A percentile compares a stretch with the other conserved stretches of the same genome.
Conservation (phyloP, 1,139 yeast species). For the Blastobotrys ciferrii region DNA sequence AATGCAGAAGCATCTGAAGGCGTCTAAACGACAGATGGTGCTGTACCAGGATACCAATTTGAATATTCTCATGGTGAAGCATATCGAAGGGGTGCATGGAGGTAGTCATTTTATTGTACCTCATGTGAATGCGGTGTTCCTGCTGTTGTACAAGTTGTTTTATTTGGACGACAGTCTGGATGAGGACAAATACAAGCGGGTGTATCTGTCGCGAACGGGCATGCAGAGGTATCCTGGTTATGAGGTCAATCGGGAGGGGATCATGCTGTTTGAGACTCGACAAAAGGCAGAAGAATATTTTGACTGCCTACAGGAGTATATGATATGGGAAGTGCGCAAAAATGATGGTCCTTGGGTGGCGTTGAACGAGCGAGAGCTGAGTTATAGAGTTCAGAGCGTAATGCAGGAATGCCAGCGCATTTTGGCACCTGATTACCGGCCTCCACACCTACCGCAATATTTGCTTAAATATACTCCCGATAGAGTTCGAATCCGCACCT, state of each 20-base stretch:
- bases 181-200: constrained; percentile 5
- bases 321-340: constrained; percentile 16
- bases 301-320: constrained; percentile 15
- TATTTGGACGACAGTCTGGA: constrained; percentile 13
- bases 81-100: constrained; percentile 13
- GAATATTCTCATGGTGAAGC: not conserved
- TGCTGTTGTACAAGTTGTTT: constrained; percentile 14
- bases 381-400: not conserved
- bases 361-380: not conserved
- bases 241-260: constrained; percentile 8
- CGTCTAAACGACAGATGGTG: constrained; percentile 5
- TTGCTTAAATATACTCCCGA: not conserved
- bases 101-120: constrained; percentile 11
- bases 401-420: not conserved
- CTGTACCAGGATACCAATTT: constrained; percentile 4
- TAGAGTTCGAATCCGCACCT: not conserved
- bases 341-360: constrained; percentile 17
- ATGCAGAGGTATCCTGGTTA: constrained; percentile 18
- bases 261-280: constrained; percentile 18
- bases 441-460: not conserved
- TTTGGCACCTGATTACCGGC: not conserved
- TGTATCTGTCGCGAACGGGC: constrained; percentile 13
- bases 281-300: constrained; percentile 18
- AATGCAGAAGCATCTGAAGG: constrained; percentile 3
- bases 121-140: constrained; percentile 4